phyloP scores from a whole-genome alignment of 2,329 filamentous ascomycete genomes.

The Colletotrichum sp. region DNA sequence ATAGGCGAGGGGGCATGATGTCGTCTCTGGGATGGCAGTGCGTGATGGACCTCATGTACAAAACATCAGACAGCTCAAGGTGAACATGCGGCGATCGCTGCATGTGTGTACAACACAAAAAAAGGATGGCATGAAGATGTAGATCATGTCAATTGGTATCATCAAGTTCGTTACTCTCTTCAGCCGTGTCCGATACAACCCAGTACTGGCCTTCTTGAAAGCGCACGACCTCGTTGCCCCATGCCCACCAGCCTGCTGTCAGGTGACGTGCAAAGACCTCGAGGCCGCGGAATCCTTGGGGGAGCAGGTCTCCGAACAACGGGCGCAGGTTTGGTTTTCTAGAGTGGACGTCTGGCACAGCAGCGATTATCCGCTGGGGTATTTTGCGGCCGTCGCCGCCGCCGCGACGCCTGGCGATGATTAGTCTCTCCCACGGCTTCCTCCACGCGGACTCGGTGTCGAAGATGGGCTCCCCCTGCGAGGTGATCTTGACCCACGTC shows the following conservation, averaged over 20 bases:
- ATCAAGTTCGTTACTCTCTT: neutral
- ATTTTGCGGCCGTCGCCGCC: conserved; percentile 30
- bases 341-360: conserved; percentile 78
- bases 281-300: conserved; percentile 59
- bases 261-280: conserved; percentile 80
- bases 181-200: conserved; percentile 24
- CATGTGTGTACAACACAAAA: conserved; percentile 25
- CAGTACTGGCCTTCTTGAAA: conserved; percentile 68
- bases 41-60: neutral
- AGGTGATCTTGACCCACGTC: conserved; percentile 80
- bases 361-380: conserved; percentile 64
- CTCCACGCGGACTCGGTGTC: conserved; percentile 66
- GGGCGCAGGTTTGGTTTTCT: conserved; percentile 75
- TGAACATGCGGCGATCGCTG: neutral
- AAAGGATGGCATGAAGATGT: conserved; percentile 23
- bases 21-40: neutral
- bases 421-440: conserved; percentile 77
- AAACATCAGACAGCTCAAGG: neutral
- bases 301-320: conserved; percentile 62
- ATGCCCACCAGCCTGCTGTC: conserved; percentile 78
- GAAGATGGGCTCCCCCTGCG: conserved; percentile 67
- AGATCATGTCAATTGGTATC: conserved; percentile 15
- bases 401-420: conserved; percentile 60
- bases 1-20: neutral
- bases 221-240: conserved; percentile 75